These are phyloP conservation scores for Xerophyta viscosa DNA, from an alignment of 106 monocot species.

Conservation along the genomic window DNA sequence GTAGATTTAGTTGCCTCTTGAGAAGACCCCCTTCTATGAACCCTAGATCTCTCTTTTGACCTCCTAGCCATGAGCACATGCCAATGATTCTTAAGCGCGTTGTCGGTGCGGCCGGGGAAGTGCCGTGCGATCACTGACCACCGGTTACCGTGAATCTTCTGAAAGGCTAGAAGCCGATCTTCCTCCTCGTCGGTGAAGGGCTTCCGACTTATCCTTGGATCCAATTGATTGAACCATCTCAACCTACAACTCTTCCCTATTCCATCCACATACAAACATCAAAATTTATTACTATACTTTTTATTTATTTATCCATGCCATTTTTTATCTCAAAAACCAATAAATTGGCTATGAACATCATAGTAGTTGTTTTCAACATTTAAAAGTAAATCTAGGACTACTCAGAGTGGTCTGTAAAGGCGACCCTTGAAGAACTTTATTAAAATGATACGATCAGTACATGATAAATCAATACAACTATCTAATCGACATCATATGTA, in stretches of 20 bases:
- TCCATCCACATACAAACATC: not conserved
- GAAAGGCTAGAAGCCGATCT: constrained; percentile 18
- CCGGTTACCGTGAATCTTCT: constrained; percentile 25
- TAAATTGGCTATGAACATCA: not conserved
- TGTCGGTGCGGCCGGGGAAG: constrained; percentile 34
- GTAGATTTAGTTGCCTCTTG: no score
- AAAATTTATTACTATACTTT: not conserved
- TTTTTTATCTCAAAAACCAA: no score
- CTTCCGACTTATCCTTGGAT: constrained; percentile 32
- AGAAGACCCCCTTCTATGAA: no score
- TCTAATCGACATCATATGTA: no score
- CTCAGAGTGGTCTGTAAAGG: no score
- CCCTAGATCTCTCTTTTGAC: constrained; percentile 19
- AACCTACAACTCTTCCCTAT: constrained; percentile 37
- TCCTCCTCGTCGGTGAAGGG: constrained; percentile 36
- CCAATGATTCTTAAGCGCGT: constrained; percentile 42
- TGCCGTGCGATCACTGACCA: constrained; percentile 29
- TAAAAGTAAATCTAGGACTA: no score
- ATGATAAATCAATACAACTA: no score
- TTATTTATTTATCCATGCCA: no score
- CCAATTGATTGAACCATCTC: constrained; percentile 45
- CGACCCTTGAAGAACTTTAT: no score
- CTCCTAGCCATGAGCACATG: constrained; percentile 28
- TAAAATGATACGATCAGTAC: no score
- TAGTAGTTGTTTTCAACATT: no score